phyloP scores from a whole-genome alignment of 441 rosid species.

The Biscutella auriculata region DNA sequence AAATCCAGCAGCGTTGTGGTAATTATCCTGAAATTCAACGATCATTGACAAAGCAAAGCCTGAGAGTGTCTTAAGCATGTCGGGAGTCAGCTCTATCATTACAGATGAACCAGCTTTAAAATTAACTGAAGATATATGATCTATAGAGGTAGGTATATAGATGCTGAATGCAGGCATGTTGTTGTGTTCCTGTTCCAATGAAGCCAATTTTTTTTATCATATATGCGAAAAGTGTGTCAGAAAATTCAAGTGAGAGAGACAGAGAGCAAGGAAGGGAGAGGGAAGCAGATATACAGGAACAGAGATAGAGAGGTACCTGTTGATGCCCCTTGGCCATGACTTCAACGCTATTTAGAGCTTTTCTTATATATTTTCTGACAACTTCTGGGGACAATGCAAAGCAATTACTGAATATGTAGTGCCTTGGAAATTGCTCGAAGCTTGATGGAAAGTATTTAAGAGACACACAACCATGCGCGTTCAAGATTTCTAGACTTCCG shows the following conservation, averaged over 20 bases:
- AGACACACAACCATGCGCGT: conserved; percentile 12
- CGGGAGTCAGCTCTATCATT: neutral
- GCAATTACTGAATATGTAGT: conserved; percentile 2
- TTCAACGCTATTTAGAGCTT: neutral
- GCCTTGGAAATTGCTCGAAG: neutral
- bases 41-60: conserved; percentile 5
- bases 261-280: too few relatives aligned
- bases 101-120: neutral
- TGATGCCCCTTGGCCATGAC: neutral
- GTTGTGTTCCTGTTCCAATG: neutral
- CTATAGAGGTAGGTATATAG: conserved; percentile 2
- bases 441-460: neutral
- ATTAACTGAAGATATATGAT: neutral
- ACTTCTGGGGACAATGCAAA: neutral
- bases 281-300: too few relatives aligned
- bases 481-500: neutral
- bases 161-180: neutral
- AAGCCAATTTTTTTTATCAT: neutral
- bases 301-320: neutral
- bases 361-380: neutral
- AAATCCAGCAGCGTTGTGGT: neutral
- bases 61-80: neutral
- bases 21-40: neutral
- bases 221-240: neutral
- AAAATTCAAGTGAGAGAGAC: neutral